Evolutionary conservation across 305 asterid species (phyloP), one percentile per base, ranked within the genome.

Genomic region (Fraxinus nigra): DNA sequence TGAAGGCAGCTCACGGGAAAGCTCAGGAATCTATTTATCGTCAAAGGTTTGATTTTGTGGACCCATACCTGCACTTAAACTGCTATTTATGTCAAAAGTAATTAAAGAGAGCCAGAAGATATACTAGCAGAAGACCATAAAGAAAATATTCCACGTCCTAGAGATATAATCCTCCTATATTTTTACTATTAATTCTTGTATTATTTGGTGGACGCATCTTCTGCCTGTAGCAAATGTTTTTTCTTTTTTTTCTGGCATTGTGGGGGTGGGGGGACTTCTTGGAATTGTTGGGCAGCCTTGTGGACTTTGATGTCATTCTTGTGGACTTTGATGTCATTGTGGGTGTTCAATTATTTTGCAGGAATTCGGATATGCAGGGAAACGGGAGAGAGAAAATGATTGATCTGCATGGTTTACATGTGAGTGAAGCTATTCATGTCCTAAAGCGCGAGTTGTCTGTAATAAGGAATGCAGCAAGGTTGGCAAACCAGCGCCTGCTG

Each of bases 321-420:
- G 30, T 59, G 69, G 69, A 13, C 35, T 67, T 13, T 28, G 30
- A 26, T 67, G 37, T 11, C 74, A 26, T 67, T 67, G 74, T 67
- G 38, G 74, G 38, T 28, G 20, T 67, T 30, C n/a, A 35, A 43
- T 18, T 67, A 65, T 74, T 46, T 79, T 85, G 69, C 94, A 94
- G 99, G 91, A 92, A 90, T 70, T 85, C 88, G 6, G 97, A 88
- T 35, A 56, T 87, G 67, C 91, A 85, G 70, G 84, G 84, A 48
- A 92, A 85, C 32, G 95, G 93, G 84, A 90, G 92, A 82, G 99
- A 93, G 87, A 86, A 90, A 84, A 92, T 93, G 85, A 95, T 95
- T 78, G 98, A 95, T 83, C 95, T 95, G 77, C 97, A 92, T 14
- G 99, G 99, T 76, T 91, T 95, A 14, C 96, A 93, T 35, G 97